Evolutionary conservation across 768 basidiomycete species (phyloP), one percentile per base, ranked within the genome.

Genomic region (Boletus subcaerulescens): DNA sequence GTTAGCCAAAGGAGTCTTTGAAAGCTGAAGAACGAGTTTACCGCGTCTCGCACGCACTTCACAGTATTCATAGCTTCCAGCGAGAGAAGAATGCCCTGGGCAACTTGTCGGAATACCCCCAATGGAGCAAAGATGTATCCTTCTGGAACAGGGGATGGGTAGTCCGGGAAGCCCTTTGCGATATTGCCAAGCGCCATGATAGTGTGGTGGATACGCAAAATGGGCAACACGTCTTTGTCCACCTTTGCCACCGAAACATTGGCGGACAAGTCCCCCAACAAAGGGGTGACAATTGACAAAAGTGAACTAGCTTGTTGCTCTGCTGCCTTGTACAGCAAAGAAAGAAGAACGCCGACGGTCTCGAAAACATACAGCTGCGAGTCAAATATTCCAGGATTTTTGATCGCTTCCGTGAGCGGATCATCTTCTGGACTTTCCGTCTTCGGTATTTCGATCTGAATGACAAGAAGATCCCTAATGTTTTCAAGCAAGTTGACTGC

Each of bases 361-460:
- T 99, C 97, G 68, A 93, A 99, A 11, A 99, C 80, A 69, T 98
- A 96, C 22, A 98, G 76, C 68, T 99, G 97, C 13, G 92, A 84
- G 59, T 93, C 88, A 66, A 98, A 95, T 41, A 84, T 72, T 5
- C 77, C 74, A 13, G 90, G 79, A 49, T 84, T 83, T 46, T 82
- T 84, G 42, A 92, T 83, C 1, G 92, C 89, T 68, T 96, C 95
- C 17, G 83, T 75, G 26, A 99, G 80, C 17, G 86, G 67, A 62
- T 91, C 91, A 45, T 87, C 81, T 24, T 87, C 83, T 2, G 80
- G 74, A 24, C 84, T 85, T 50, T 96, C 93, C 7, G 81, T 74
- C 63, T 89, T 85, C 2, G 94, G 90, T 22, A 95, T 74, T 58
- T 86, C 83, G 17, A 88, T 85, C 45, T 83, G 77, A 61, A 98